Base-by-base conservation (phyloP, 495 filamentous ascomycete species). In the Trichoderma virens region DNA sequence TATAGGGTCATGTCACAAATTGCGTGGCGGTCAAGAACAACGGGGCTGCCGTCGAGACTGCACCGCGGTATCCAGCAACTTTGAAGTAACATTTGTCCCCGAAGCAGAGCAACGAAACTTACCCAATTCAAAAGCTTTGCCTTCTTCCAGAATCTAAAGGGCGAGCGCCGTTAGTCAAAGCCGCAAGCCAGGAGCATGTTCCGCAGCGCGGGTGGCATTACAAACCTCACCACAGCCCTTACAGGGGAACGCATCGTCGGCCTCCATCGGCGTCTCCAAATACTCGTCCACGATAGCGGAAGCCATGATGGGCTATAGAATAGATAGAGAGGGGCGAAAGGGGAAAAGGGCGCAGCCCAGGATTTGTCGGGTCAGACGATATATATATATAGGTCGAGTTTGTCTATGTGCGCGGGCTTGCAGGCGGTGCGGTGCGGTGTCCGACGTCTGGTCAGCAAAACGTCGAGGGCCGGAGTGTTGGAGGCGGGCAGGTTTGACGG, bases 101-200 rank as follows among this genome's bases (percentile, higher is more conserved):
- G 11, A 23, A 60, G 39, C 25, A 67, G 28, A 45, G 59, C 30
- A 66, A 11, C n/a, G n/a, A n/a, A 27, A 84, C 90, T 70, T 86
- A 98, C 93, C 92, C 61, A 98, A 82, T 78, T 98, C 94, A 70
- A 98, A 98, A 54, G 94, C 94, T 76, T 98, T 98, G 30, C 94
- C 94, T 80, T 98, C 94, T 76, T 98, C 94, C 5, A 98, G 81
- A 64, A 98, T 95, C 93, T 95, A 63, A 45, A 67, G 64, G 45
- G 60, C 64, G 66, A 68, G 64, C 71, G 66, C 67, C 70, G 54
- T 70, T 67, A 69, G 67, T 45, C 69, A 66, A 32, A 65, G 28
- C 18, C 31, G 20, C 16, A 27, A 9, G 18, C 23, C 47, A 64
- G 8, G 41, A 54, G 32, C 35, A 28, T 60, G 43, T 54, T 16